Evolutionary conservation across 305 asterid species (phyloP).

Genomic region (Fraxinus floribunda): DNA sequence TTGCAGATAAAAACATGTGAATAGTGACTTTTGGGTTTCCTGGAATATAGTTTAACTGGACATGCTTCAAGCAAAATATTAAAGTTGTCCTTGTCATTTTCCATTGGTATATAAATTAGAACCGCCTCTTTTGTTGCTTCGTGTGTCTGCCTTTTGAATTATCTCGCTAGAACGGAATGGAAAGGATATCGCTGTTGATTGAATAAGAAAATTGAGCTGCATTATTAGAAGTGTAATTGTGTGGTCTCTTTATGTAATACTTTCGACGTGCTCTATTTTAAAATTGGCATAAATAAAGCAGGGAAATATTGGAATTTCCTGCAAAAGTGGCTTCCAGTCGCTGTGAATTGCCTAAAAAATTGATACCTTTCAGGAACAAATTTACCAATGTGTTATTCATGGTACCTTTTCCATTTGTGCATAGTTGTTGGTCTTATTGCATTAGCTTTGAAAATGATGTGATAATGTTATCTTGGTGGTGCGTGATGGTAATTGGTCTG

Average conservation of each 20-base stretch:
- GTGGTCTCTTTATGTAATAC: neutral
- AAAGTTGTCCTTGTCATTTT: neutral
- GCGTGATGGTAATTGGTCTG: neutral
- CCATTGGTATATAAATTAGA: neutral
- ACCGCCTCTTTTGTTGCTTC: neutral
- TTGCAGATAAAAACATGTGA: neutral
- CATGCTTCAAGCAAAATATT: neutral
- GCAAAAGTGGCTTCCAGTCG: neutral
- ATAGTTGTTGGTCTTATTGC: neutral
- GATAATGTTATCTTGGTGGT: neutral
- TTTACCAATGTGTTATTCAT: neutral
- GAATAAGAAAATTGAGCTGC: neutral
- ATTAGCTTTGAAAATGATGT: neutral
- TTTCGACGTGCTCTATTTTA: neutral
- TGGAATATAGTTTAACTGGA: neutral
- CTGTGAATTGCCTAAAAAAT: neutral
- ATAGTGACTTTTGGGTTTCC: neutral
- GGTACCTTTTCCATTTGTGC: neutral
- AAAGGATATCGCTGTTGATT: neutral
- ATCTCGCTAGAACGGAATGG: neutral
- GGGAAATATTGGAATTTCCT: neutral
- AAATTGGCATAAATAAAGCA: neutral
- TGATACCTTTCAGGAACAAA: neutral
- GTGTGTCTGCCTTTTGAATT: neutral
- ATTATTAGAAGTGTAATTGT: neutral